phyloP scores from a whole-genome alignment of 768 basidiomycete species.

The Tulasnella sp. region DNA sequence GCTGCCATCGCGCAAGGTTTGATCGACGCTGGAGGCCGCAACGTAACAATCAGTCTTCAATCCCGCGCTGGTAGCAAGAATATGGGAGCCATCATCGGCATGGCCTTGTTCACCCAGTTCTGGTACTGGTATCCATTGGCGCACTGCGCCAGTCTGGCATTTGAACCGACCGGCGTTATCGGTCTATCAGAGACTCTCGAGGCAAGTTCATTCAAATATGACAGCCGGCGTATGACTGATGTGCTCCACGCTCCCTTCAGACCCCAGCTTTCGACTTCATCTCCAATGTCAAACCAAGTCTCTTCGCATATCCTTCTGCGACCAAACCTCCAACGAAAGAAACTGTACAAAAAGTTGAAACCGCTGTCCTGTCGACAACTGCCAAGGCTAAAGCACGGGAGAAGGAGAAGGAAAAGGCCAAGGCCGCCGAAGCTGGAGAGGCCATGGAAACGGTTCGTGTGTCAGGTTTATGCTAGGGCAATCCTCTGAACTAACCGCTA shows the following conservation, averaged over 20 bases:
- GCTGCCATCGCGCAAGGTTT: conserved; percentile 93
- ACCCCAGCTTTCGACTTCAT: conserved; percentile 89
- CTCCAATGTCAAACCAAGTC: conserved; percentile 81
- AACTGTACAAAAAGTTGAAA: conserved; percentile 80
- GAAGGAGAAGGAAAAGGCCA: conserved; percentile 58
- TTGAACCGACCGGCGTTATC: conserved; percentile 92
- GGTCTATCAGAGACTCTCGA: conserved; percentile 80
- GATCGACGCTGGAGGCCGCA: conserved; percentile 95
- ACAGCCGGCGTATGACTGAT: conserved; percentile 7
- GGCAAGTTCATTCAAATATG: conserved; percentile 37
- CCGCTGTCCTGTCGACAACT: conserved; percentile 93
- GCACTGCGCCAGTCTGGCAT: conserved; percentile 84
- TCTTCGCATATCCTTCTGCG: conserved; percentile 85
- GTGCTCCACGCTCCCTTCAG: conserved; percentile 34
- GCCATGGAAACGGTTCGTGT: conserved; percentile 64
- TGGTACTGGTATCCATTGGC: conserved; percentile 99
- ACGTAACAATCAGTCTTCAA: conserved; percentile 88
- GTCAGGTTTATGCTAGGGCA: neutral
- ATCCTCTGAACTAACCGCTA: conserved; percentile 25
- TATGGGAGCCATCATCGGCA: conserved; percentile 93
- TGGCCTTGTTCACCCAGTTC: conserved; percentile 96
- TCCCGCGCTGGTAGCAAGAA: conserved; percentile 89
- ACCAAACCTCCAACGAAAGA: conserved; percentile 90
- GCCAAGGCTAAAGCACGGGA: conserved; percentile 95
- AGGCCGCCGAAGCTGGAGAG: conserved; percentile 74